Base-by-base conservation (phyloP, 352 stramenopile genomes). In the Phytophthora megakarya region DNA sequence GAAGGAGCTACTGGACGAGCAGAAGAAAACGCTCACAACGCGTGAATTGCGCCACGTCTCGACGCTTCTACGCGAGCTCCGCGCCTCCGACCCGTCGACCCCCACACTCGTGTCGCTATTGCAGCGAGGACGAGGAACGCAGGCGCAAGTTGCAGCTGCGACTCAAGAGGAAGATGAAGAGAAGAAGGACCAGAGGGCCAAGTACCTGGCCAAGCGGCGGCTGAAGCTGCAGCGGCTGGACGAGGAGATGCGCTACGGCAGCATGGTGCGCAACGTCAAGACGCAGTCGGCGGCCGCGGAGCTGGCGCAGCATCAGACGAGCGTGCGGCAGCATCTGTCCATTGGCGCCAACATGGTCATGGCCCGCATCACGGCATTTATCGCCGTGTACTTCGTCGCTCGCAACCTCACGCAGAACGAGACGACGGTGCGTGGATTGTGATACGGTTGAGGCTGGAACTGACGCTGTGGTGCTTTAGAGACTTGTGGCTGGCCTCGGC, bases 341-440 rank as follows among this genome's bases (percentile, higher is more conserved):
- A 86, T 94, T 47, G 87, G 85, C 19, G 80, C 84, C 30, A 96
- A 96, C 63, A 94, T 96, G 87, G 73, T 96, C 30, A 84, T 86
- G 25, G 86, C 84, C 22, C 80, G 84, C n/a, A 47, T 93, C 26
- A 91, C 85, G 28, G 85, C 85, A 19, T 96, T 94, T 42, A 73
- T 92, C 26, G 85, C 87, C 19, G 65, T 88, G 25, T 96, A 96
- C 67, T 90, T 94, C 61, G 65, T 84, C 22, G 83, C 81, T 1
- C 73, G 72, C 12, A 80, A 71, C 28, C 52, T 96, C 54, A 91
- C 84, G 3, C 68, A 89, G 35, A 89, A 79, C 51, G 82, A 96
- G 60, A 96, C 87, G 22, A 84, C 63, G 80, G 87, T 96, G 53
- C 44, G 65, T 55, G 12, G 12, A 43, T 12, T 40, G 18, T n/a